Evolutionary conservation across 371 early-diverging fungal genomes (phyloP).

Genomic region (Rhizopus stolonifer): DNA sequence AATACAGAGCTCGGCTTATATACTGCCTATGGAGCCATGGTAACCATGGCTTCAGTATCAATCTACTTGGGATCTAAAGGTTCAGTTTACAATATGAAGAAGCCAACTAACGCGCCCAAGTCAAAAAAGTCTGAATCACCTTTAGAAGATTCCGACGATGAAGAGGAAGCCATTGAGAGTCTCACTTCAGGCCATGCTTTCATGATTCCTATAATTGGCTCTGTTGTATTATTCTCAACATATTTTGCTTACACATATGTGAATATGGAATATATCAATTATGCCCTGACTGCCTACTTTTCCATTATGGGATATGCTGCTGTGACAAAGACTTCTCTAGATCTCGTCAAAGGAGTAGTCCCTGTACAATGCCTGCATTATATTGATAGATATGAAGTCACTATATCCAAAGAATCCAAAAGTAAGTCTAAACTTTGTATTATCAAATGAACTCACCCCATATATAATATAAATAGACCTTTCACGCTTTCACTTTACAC

Average conservation of each 20-base stretch:
- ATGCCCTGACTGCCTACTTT: slow-evolving; percentile 85
- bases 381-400: slow-evolving; percentile 68
- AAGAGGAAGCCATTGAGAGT: slow-evolving; percentile 71
- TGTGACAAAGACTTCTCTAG: slow-evolving; percentile 64
- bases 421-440: too few species aligned
- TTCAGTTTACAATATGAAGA: slow-evolving; percentile 73
- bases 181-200: slow-evolving; percentile 88
- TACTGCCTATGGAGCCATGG: slow-evolving; percentile 85
- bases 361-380: slow-evolving; percentile 49
- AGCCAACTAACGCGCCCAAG: slow-evolving; percentile 47
- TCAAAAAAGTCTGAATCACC: slow-evolving; percentile 28
- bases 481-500: slow-evolving; percentile 69
- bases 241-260: slow-evolving; percentile 86
- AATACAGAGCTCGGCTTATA: slow-evolving; percentile 45
- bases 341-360: slow-evolving; percentile 49
- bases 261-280: slow-evolving; percentile 82
- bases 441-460: too few species aligned
- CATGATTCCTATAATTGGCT: slow-evolving; percentile 91
- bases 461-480: slow-evolving; percentile 57
- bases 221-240: slow-evolving; percentile 78
- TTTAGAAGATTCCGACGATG: slow-evolving; percentile 51
- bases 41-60: slow-evolving; percentile 84
- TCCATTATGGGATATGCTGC: slow-evolving; percentile 80
- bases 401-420: slow-evolving; percentile 68
- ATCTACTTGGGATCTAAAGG: slow-evolving; percentile 86